phyloP scores from a whole-genome alignment of 306 rosid species.

The Arachis stenosperma region DNA sequence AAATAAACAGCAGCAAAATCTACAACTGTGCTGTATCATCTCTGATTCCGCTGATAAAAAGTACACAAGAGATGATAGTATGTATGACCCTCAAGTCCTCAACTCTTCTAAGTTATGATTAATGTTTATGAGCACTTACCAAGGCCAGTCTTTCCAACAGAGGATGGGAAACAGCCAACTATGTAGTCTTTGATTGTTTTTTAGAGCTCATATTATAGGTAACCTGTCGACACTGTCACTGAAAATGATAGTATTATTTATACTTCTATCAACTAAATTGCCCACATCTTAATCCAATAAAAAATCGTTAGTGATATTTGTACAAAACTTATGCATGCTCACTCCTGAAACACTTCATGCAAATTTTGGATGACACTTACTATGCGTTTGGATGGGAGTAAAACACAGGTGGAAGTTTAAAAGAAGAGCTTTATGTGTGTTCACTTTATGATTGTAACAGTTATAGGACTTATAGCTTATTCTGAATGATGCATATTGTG shows the following conservation, averaged over 20 bases:
- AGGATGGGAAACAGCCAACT: conserved; percentile 16
- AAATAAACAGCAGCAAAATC: conserved; percentile 8
- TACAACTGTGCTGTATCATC: background rate
- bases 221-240: conserved; percentile 3
- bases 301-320: too few species aligned
- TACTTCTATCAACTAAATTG: background rate
- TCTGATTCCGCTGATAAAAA: conserved; percentile 7
- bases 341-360: background rate
- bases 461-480: background rate
- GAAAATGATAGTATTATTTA: conserved; percentile 14
- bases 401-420: too few species aligned
- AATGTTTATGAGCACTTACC: background rate
- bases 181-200: background rate
- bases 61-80: background rate
- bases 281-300: background rate
- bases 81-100: background rate
- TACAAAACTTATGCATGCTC: background rate
- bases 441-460: background rate
- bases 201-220: background rate
- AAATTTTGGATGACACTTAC: background rate
- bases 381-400: too few species aligned
- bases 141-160: conserved; percentile 8
- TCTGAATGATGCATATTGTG: background rate
- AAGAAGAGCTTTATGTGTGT: too few species aligned
- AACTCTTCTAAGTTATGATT: background rate